phyloP scores from a whole-genome alignment of 2,329 filamentous ascomycete genomes.

The Aspergillus hortae region DNA sequence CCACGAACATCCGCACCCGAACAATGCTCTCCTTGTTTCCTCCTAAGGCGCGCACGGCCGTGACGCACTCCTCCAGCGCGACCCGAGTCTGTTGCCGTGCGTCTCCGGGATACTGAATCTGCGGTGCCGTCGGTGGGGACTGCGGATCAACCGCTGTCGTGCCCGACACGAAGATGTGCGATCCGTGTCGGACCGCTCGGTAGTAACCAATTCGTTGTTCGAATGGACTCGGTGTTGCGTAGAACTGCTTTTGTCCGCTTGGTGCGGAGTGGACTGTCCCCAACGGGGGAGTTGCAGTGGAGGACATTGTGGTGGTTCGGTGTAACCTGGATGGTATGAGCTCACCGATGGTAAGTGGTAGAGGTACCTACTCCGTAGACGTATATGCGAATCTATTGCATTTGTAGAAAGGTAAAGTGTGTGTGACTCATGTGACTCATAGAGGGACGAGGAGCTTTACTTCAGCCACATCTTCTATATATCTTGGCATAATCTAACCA shows the following conservation, averaged over 20 bases:
- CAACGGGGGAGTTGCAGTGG: not conserved
- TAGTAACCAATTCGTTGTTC: conserved; percentile 37
- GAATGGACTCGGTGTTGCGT: conserved; percentile 19
- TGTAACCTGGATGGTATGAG: no score
- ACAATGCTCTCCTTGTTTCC: conserved; percentile 19
- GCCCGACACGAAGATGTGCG: conserved; percentile 36
- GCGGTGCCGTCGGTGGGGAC: conserved; percentile 22
- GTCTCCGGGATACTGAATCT: conserved; percentile 30
- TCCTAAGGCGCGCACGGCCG: conserved; percentile 30
- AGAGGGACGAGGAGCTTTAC: no score
- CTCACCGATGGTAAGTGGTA: no score
- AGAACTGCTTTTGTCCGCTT: not conserved
- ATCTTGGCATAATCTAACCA: no score
- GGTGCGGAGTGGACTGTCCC: not conserved
- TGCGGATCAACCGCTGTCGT: conserved; percentile 35
- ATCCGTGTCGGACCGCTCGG: conserved; percentile 34
- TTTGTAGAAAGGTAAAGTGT: no score
- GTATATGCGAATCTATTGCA: no score
- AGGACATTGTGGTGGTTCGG: not conserved
- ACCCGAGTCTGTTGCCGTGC: conserved; percentile 30
- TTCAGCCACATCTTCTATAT: no score
- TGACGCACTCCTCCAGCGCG: conserved; percentile 22
- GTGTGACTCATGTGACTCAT: no score
- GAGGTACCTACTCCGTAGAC: no score
- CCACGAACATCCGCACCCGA: conserved; percentile 29